phyloP scores from a whole-genome alignment of 768 basidiomycete genomes.

The Russula lepida region DNA sequence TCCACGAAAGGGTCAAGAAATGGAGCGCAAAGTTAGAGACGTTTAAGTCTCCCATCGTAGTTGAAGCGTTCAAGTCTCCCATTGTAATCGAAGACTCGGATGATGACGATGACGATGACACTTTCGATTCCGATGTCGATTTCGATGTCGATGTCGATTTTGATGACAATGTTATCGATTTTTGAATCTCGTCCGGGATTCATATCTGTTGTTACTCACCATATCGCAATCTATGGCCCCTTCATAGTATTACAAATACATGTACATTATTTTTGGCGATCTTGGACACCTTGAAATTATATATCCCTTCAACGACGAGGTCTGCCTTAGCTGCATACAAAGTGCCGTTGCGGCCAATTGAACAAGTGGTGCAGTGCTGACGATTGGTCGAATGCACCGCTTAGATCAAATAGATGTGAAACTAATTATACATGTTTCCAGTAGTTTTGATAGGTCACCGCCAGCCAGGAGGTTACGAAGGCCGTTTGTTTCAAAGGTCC shows the following conservation, averaged over 20 bases:
- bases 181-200: background rate
- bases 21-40: constrained; percentile 67
- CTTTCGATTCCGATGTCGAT: background rate
- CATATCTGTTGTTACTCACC: background rate
- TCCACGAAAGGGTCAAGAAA: constrained; percentile 42
- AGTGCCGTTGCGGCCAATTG: background rate
- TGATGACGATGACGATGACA: background rate
- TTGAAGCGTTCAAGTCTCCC: constrained; percentile 27
- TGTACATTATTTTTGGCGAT: background rate
- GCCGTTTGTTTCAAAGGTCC: no score
- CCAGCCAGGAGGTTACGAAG: no score
- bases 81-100: constrained; percentile 3
- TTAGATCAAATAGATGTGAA: no score
- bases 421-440: no score
- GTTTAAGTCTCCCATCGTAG: constrained; percentile 25
- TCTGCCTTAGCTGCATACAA: background rate
- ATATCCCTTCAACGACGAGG: background rate
- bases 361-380: background rate
- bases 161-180: background rate
- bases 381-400: background rate
- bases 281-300: background rate
- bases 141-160: background rate
- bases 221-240: background rate
- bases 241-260: background rate
- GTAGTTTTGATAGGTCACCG: no score